Conservation (phyloP, 2,329 filamentous ascomycete species). For the Zymoseptoria tritici region DNA sequence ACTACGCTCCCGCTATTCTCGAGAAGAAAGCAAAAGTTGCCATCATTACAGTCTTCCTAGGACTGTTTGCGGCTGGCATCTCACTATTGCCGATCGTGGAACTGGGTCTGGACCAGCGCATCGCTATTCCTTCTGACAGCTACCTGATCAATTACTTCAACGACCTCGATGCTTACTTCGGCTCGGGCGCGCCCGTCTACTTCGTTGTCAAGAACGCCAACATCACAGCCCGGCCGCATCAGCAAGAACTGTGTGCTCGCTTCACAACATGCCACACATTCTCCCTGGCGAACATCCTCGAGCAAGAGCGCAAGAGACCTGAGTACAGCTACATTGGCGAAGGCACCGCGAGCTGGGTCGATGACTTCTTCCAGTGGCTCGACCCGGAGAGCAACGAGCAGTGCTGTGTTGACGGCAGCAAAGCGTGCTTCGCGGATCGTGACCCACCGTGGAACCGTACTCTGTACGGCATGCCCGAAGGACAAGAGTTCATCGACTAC, state of each 20-base stretch:
- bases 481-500: slow-evolving; percentile 83
- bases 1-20: slow-evolving; percentile 76
- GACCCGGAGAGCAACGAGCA: slow-evolving; percentile 69
- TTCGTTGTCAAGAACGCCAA: slow-evolving; percentile 84
- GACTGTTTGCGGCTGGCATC: slow-evolving; percentile 75
- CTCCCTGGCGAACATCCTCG: slow-evolving; percentile 81
- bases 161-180: slow-evolving; percentile 87
- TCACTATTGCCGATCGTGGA: slow-evolving; percentile 77
- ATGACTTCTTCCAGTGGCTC: slow-evolving; percentile 95
- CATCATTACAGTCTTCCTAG: slow-evolving; percentile 75
- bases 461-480: slow-evolving; percentile 83
- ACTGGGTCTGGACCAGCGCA: slow-evolving; percentile 86
- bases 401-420: slow-evolving; percentile 55
- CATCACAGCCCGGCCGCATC: slow-evolving; percentile 63
- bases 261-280: slow-evolving; percentile 81
- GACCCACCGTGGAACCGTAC: slow-evolving; percentile 83
- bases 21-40: slow-evolving; percentile 70
- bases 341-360: slow-evolving; percentile 88
- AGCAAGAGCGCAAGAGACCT: slow-evolving; percentile 86
- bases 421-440: slow-evolving; percentile 71
- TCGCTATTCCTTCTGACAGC: slow-evolving; percentile 86
- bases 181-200: slow-evolving; percentile 87
- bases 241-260: slow-evolving; percentile 81
- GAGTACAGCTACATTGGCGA: slow-evolving; percentile 82
- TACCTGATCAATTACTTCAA: slow-evolving; percentile 97